Evolutionary conservation across 805 yeast species (phyloP).

Genomic region (Metschnikowia rubicola): DNA sequence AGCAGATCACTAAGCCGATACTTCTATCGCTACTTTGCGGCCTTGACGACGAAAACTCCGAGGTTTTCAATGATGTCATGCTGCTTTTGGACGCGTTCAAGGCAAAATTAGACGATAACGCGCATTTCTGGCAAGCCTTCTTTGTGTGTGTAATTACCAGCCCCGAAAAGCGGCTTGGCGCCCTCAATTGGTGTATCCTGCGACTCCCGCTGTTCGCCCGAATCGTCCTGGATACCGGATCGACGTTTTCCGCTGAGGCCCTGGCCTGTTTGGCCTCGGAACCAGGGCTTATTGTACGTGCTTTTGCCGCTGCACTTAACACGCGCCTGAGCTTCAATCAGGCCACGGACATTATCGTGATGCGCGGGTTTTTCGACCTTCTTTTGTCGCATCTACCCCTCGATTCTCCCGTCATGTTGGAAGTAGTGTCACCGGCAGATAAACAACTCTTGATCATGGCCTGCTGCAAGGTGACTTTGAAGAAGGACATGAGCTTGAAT

Average conservation of each 20-base stretch:
- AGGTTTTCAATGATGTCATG: slow-evolving; percentile 63
- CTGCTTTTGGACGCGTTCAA: slow-evolving; percentile 59
- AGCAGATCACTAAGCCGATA: slow-evolving; percentile 62
- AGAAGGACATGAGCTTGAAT: slow-evolving; percentile 90
- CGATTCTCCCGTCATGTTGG: slow-evolving; percentile 53
- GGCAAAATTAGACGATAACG: slow-evolving; percentile 54
- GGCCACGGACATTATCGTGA: slow-evolving; percentile 59
- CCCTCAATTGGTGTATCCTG: slow-evolving; percentile 68
- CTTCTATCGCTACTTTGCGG: slow-evolving; percentile 78
- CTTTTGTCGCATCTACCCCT: slow-evolving; percentile 66
- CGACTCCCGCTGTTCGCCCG: slow-evolving; percentile 60
- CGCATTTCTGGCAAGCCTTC: slow-evolving; percentile 83
- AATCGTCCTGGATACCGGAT: slow-evolving; percentile 19
- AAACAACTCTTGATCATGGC: slow-evolving; percentile 55
- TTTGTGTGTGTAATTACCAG: slow-evolving; percentile 73
- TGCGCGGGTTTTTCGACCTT: slow-evolving; percentile 85
- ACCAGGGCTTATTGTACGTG: slow-evolving; percentile 72
- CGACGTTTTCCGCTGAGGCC: slow-evolving; percentile 28
- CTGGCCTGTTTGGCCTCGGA: slow-evolving; percentile 66
- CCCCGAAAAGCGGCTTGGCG: slow-evolving; percentile 80
- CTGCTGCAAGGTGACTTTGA: slow-evolving; percentile 65
- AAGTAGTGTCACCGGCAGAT: slow-evolving; percentile 49
- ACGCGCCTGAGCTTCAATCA: slow-evolving; percentile 30
- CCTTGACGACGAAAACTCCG: slow-evolving; percentile 88
- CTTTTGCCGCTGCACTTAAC: slow-evolving; percentile 65